Conservation (phyloP, 805 yeast species). For the Pichia gijzeniarum region DNA sequence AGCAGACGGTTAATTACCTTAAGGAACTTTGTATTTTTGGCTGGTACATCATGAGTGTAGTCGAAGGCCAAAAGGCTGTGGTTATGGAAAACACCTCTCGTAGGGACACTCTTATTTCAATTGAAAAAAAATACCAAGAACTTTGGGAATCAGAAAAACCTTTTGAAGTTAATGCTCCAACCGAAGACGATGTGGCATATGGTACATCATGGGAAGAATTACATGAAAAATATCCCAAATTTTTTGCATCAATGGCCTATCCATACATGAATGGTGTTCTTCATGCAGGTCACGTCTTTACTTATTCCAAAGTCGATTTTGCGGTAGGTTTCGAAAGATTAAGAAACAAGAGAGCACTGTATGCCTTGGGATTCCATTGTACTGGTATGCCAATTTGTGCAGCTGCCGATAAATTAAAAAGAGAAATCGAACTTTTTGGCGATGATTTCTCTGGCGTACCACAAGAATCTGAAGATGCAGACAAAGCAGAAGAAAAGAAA, state of each 20-base stretch:
- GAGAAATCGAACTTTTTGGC: constrained; percentile 92
- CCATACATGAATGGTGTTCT: constrained; percentile 99
- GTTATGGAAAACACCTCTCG: constrained; percentile 65
- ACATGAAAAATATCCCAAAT: constrained; percentile 76
- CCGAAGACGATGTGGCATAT: constrained; percentile 54
- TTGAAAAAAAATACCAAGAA: constrained; percentile 83
- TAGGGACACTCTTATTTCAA: constrained; percentile 86
- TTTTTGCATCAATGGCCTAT: constrained; percentile 90
- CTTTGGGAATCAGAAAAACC: constrained; percentile 81
- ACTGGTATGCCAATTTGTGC: constrained; percentile 98
- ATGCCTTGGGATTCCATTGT: constrained; percentile 98
- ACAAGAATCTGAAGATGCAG: constrained; percentile 48
- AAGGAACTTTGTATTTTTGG: too few species aligned
- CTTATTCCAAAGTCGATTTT: constrained; percentile 89
- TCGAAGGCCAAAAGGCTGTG: constrained; percentile 29
- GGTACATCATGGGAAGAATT: constrained; percentile 59
- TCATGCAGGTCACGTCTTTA: constrained; percentile 97
- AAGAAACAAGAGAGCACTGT: constrained; percentile 86
- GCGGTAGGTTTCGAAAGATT: constrained; percentile 91
- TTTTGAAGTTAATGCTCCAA: constrained; percentile 87
- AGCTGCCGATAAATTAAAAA: constrained; percentile 87
- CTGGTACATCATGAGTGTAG: constrained; percentile 4
- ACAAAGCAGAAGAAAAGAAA: constrained; percentile 27
- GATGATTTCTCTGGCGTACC: constrained; percentile 66
- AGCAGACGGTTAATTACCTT: too few species aligned